Evolutionary conservation across 2,329 filamentous ascomycete genomes (phyloP), one percentile per base, ranked within the genome.

Genomic region (Aspergillus neotritici): DNA sequence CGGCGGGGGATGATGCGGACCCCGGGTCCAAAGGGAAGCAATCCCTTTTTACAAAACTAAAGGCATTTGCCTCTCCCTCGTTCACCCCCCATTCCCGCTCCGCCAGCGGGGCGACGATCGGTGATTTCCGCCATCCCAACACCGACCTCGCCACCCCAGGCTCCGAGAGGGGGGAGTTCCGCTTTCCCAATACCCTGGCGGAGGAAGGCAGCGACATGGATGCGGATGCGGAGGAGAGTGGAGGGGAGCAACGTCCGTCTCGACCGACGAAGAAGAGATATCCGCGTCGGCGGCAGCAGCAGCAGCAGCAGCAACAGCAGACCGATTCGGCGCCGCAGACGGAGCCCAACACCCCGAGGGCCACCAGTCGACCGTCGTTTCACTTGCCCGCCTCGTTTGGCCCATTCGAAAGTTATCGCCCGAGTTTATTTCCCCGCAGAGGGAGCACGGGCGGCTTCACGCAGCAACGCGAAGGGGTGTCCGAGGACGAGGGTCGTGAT

Each of bases 161-260:
- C 12, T 71, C 71, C n/a, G 74, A 77, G 55, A 65, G 70, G 48
- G 69, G 68, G 21, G 67, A 70, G 25, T 68, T 73, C 36, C 70
- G 72, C 44, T 71, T 80, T 50, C 77, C 77, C 8, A 71, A 75
- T 14, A 79, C 75, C 1, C 62, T 81, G 43, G 65, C 70, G 33
- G 77, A 79, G 51, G 75, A 76, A 44, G 81, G 79, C 14, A 86
- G 82, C 61, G 87, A 90, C 62, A 80, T 75, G 11, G 83, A 86
- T 57, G 83, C 85, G 1, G 87, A 93, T 62, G 87, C 84, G 1
- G 90, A 94, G 61, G 87, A 93, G 61, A 94, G 88, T 34, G 86
- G 83, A 0, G 87, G 89, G 40, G 90, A 95, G 60, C 76, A 75
- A n/a, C 69, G 69, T 13, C 21, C 7, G 7, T 72, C 40, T 57